Conservation (phyloP, 2,329 filamentous ascomycete genomes). For the Xylariomycetidae sp. region DNA sequence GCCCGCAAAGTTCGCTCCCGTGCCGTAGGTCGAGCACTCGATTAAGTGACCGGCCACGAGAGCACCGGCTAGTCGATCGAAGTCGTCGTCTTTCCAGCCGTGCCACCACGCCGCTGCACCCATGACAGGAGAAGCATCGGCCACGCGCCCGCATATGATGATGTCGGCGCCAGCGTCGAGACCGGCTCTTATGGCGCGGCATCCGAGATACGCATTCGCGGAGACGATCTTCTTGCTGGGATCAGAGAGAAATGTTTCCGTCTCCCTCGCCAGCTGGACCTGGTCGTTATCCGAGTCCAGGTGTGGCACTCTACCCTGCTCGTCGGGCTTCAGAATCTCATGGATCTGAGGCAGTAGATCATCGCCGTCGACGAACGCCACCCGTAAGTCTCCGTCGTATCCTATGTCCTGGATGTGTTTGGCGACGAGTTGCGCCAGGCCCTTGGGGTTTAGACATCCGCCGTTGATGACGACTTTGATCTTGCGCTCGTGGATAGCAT, state of each 20-base stretch:
- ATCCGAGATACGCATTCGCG: slow-evolving; percentile 50
- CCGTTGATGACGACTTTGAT: slow-evolving; percentile 52
- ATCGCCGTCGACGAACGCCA: slow-evolving; percentile 27
- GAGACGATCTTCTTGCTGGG: slow-evolving; percentile 26
- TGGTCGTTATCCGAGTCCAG: slow-evolving; percentile 31
- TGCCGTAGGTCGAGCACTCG: slow-evolving; percentile 50
- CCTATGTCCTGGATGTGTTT: slow-evolving; percentile 33
- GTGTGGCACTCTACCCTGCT: slow-evolving; percentile 21
- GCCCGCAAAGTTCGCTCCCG: slow-evolving; percentile 51
- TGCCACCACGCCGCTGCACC: slow-evolving; percentile 54
- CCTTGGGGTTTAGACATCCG: slow-evolving; percentile 47
- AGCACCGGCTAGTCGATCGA: slow-evolving; percentile 44
- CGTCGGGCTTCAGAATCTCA: slow-evolving; percentile 13
- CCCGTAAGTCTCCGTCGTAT: slow-evolving; percentile 9
- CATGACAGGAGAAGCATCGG: slow-evolving; percentile 49
- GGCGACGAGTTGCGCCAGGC: slow-evolving; percentile 47
- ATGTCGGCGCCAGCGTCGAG: slow-evolving; percentile 40
- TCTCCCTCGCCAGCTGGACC: slow-evolving; percentile 35
- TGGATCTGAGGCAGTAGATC: slow-evolving; percentile 28
- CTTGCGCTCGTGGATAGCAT: slow-evolving; percentile 29
- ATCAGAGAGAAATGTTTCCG: slow-evolving; percentile 25
- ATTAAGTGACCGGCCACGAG: slow-evolving; percentile 50
- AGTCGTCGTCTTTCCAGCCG: slow-evolving; percentile 42
- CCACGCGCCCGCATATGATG: slow-evolving; percentile 43
- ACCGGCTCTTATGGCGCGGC: slow-evolving; percentile 40